Conservation (phyloP, 371 early-diverging fungal species). For the Mortierella sp. region DNA sequence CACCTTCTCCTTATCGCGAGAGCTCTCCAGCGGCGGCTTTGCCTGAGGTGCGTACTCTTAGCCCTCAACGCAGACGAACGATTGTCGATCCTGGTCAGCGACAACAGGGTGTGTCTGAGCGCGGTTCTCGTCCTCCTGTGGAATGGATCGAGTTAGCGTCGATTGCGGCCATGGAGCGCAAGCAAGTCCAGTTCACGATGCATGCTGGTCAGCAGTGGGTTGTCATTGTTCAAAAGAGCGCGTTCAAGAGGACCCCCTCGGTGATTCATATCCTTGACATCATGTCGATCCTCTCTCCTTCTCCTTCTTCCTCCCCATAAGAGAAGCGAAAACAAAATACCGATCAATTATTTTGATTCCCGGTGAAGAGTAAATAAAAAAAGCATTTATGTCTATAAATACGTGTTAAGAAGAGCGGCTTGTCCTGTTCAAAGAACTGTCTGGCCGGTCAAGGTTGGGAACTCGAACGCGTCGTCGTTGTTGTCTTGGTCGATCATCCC, state of each 20-base stretch:
- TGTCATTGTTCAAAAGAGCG: slow-evolving; percentile 31
- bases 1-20: background rate
- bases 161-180: slow-evolving; percentile 31
- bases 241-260: background rate
- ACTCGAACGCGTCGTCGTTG: background rate
- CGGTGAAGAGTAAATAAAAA: background rate
- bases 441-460: background rate
- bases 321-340: background rate
- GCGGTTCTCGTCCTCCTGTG: background rate
- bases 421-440: background rate
- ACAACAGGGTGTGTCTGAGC: background rate
- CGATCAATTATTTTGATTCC: background rate
- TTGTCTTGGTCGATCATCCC: background rate
- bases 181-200: slow-evolving; percentile 25
- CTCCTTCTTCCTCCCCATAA: background rate
- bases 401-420: background rate
- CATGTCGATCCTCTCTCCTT: slow-evolving; percentile 14
- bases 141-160: slow-evolving; percentile 48
- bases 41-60: background rate
- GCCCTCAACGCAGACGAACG: background rate
- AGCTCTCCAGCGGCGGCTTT: background rate
- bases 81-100: background rate
- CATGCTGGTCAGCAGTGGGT: slow-evolving; percentile 35
- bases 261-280: slow-evolving; percentile 40
- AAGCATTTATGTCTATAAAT: background rate